These are phyloP conservation scores for Sporisorium iseilematis-ciliati DNA, from an alignment of 1,284 basidiomycete species.

Conservation along the genomic window DNA sequence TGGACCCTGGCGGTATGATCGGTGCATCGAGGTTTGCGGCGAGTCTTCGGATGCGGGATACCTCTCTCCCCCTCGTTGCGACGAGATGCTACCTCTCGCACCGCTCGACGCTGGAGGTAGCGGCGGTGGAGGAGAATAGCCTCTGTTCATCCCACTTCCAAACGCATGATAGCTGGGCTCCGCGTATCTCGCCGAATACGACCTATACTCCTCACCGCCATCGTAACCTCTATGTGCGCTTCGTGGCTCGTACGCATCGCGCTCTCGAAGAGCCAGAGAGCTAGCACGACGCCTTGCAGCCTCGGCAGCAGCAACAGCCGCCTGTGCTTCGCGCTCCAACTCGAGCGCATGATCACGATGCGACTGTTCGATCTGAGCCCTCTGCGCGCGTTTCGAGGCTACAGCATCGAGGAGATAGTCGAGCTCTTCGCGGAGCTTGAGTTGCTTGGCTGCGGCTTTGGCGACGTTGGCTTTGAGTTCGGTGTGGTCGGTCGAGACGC, in stretches of 20 bases:
- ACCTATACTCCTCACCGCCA: slow-evolving; percentile 16
- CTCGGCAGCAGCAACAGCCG: slow-evolving; percentile 35
- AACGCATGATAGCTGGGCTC: slow-evolving; percentile 29
- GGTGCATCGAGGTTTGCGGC: slow-evolving; percentile 5
- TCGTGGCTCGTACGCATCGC: slow-evolving; percentile 23
- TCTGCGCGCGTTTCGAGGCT: slow-evolving; percentile 29
- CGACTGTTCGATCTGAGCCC: slow-evolving; percentile 31
- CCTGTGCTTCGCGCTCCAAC: slow-evolving; percentile 39
- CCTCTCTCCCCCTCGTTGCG: slow-evolving; percentile 19
- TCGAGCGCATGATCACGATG: slow-evolving; percentile 35
- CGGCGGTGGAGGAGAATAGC: slow-evolving; percentile 26
- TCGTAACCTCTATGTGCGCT: slow-evolving; percentile 13
- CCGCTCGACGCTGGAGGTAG: neutral
- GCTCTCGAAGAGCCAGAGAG: slow-evolving; percentile 9
- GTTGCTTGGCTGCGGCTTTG: slow-evolving; percentile 42
- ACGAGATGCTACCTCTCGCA: slow-evolving; percentile 4
- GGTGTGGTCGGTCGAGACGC: slow-evolving; percentile 49
- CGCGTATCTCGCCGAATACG: slow-evolving; percentile 28
- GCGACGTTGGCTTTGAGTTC: slow-evolving; percentile 36
- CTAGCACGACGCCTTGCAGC: slow-evolving; percentile 29
- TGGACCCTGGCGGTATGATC: slow-evolving; percentile 11
- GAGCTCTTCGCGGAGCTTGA: slow-evolving; percentile 51
- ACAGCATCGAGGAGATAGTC: slow-evolving; percentile 50
- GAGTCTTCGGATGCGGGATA: slow-evolving; percentile 22
- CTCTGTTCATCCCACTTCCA: slow-evolving; percentile 14